A percentile compares a stretch with the other conserved stretches of the same genome.
phyloP scores from a whole-genome alignment of 129 eudicot genomes.

The Chrysanthemum makinoi region DNA sequence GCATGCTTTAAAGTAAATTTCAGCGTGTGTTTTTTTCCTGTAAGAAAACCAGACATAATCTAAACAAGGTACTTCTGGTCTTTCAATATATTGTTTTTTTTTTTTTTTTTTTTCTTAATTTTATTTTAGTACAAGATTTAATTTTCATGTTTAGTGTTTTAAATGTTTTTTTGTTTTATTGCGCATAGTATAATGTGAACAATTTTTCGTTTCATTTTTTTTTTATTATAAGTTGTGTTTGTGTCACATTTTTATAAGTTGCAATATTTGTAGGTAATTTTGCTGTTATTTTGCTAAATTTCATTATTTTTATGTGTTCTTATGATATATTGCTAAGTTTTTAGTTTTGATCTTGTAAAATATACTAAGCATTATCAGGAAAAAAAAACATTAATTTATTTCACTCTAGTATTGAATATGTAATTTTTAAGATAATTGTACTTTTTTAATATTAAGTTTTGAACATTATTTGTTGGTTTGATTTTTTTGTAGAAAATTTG shows the following conservation, averaged over 20 bases:
- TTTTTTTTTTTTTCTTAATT: no score
- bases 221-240: constrained; percentile 3
- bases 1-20: constrained; percentile 22
- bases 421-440: no score
- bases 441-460: neutral
- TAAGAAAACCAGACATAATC: constrained; percentile 14
- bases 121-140: neutral
- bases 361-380: neutral
- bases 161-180: neutral
- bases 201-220: neutral
- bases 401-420: no score
- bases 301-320: neutral
- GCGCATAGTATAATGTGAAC: neutral
- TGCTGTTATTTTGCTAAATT: neutral
- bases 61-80: constrained; percentile 14
- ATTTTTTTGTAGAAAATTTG: constrained; percentile 15
- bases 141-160: neutral
- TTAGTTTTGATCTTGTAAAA: constrained; percentile 21
- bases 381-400: no score
- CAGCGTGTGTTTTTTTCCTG: constrained; percentile 15
- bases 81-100: neutral
- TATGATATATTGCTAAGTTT: neutral
- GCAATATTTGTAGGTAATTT: constrained; percentile 11
- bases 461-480: neutral
- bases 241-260: constrained; percentile 19